Evolutionary conservation across 2,329 filamentous ascomycete species (phyloP).

Genomic region (Kalaharituber pfeilii): DNA sequence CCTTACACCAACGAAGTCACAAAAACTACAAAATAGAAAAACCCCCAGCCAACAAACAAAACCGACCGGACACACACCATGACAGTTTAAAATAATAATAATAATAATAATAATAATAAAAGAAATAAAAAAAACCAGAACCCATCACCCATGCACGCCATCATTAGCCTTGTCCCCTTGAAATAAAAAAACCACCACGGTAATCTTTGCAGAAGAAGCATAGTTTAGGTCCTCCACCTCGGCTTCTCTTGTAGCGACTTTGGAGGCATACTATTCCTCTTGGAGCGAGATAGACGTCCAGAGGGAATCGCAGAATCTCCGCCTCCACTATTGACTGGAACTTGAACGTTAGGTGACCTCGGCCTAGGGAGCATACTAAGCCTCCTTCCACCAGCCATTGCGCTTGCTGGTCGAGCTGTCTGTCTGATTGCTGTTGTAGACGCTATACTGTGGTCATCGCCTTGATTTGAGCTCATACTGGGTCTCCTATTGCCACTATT

Average conservation of each 20-base stretch:
- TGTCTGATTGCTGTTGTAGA: background rate
- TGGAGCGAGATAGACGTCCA: conserved; percentile 7
- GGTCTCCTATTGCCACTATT: conserved; percentile 6
- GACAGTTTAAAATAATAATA: conserved; percentile 6
- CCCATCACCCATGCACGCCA: conserved; percentile 3
- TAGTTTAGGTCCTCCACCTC: conserved; percentile 6
- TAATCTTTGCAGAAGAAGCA: conserved; percentile 3
- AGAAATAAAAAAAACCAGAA: conserved; percentile 8
- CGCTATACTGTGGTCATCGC: background rate
- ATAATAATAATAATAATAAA: conserved; percentile 1
- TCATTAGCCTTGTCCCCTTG: too few species aligned
- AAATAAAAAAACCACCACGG: too few species aligned
- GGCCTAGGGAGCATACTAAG: background rate
- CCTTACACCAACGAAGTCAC: conserved; percentile 2
- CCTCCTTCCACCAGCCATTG: conserved; percentile 7
- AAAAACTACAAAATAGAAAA: background rate
- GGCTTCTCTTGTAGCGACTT: conserved; percentile 10
- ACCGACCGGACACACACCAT: conserved; percentile 14
- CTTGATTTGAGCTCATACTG: conserved; percentile 5
- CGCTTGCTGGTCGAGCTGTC: conserved; percentile 13
- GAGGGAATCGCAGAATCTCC: background rate
- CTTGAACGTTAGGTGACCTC: background rate
- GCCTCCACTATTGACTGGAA: background rate
- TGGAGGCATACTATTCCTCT: conserved; percentile 16
- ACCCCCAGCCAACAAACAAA: conserved; percentile 2